These are phyloP conservation scores for Geosmithia flava DNA, from an alignment of 2,329 filamentous ascomycete genomes.

Conservation along the genomic window DNA sequence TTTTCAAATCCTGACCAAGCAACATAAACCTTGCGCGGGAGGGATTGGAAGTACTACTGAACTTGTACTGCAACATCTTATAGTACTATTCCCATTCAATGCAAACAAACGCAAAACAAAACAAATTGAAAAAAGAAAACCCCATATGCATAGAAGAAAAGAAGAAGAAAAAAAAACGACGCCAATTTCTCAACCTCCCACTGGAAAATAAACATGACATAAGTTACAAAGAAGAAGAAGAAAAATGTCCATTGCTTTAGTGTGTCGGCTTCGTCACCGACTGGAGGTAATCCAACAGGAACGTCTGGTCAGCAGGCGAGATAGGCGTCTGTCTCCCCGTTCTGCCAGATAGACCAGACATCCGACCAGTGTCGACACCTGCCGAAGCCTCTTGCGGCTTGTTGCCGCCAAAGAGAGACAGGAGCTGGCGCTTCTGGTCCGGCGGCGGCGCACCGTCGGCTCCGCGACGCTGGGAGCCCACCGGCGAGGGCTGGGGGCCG, in stretches of 20 bases:
- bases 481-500: neutral
- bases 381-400: neutral
- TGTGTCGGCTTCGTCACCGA: slow-evolving; percentile 21
- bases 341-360: neutral
- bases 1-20: no score
- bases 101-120: no score
- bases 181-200: no score
- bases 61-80: no score
- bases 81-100: no score
- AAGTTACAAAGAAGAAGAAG: no score
- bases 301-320: slow-evolving; percentile 61
- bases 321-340: slow-evolving; percentile 39
- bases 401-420: slow-evolving; percentile 51
- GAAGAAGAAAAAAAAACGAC: no score
- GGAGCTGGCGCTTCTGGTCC: slow-evolving; percentile 28
- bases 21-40: no score
- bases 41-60: no score
- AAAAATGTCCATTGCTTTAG: neutral
- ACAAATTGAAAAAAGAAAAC: no score
- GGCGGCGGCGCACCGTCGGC: neutral
- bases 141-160: no score
- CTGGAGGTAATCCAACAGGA: slow-evolving; percentile 65
- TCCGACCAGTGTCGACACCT: neutral
- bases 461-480: neutral
- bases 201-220: no score